Percentiles rank a stretch among this genome's conserved stretches.
Evolutionary conservation across 345 rosid genomes (phyloP).

Genomic region (Sisymbrium irio): DNA sequence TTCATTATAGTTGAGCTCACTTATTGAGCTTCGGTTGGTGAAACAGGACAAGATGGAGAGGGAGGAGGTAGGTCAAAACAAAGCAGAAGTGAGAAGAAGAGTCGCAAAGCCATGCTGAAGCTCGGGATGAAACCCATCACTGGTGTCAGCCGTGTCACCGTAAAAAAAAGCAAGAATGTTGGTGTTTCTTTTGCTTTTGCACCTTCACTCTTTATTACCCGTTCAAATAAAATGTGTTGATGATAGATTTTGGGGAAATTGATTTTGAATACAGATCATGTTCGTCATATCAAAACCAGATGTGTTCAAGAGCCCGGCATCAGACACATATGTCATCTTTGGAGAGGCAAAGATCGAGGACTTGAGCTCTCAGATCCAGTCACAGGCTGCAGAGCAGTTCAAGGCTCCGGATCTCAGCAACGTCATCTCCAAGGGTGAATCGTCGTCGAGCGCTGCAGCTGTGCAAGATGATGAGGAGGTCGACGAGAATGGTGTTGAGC

Average conservation of each 20-base stretch:
- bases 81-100: slow-evolving; percentile 93
- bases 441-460: slow-evolving; percentile 41
- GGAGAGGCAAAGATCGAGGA: slow-evolving; percentile 97
- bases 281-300: slow-evolving; percentile 89
- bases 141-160: slow-evolving; percentile 89
- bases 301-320: slow-evolving; percentile 87
- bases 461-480: slow-evolving; percentile 89
- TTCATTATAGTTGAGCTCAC: background rate
- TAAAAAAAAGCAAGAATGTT: slow-evolving; percentile 88
- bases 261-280: slow-evolving; percentile 47
- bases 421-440: slow-evolving; percentile 63
- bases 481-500: slow-evolving; percentile 83
- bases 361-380: slow-evolving; percentile 81
- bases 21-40: background rate
- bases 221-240: background rate
- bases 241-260: background rate
- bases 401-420: slow-evolving; percentile 69
- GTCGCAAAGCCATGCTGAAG: slow-evolving; percentile 89
- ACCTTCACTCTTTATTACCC: background rate
- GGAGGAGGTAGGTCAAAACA: slow-evolving; percentile 71
- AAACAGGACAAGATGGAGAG: slow-evolving; percentile 52
- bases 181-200: slow-evolving; percentile 17
- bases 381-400: slow-evolving; percentile 87
- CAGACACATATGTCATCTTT: slow-evolving; percentile 78
- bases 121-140: slow-evolving; percentile 86